A percentile compares a stretch with the other conserved stretches of the same genome.
These are phyloP conservation scores for Dactylellina parvicollis DNA, from an alignment of 2,329 filamentous ascomycete genomes.

Conservation along the genomic window DNA sequence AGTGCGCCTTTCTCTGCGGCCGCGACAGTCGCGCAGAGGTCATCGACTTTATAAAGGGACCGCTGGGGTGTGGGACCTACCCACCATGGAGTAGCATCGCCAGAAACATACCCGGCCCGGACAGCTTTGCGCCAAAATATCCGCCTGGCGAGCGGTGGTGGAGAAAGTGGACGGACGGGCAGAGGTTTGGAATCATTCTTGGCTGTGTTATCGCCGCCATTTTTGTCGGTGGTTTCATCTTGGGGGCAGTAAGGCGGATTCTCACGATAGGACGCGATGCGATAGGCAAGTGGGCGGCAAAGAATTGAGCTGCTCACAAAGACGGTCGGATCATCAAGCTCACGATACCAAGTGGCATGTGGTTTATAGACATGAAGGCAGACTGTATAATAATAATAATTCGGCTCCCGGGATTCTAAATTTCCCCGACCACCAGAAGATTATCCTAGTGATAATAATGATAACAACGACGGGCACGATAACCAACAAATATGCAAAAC, in stretches of 20 bases:
- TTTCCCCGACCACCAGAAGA: neutral
- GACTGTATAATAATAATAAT: too few relatives aligned
- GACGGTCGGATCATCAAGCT: too few relatives aligned
- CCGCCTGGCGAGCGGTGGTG: constrained; percentile 36
- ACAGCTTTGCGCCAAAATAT: constrained; percentile 36
- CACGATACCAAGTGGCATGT: too few relatives aligned
- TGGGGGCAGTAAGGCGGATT: neutral
- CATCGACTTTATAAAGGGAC: constrained; percentile 31
- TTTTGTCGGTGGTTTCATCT: constrained; percentile 17
- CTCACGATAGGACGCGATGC: neutral
- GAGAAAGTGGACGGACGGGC: constrained; percentile 35
- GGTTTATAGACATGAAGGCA: too few relatives aligned
- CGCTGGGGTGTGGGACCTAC: constrained; percentile 32
- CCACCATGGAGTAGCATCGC: constrained; percentile 22
- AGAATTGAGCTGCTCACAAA: neutral
- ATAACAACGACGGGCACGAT: neutral
- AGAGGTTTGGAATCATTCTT: constrained; percentile 46
- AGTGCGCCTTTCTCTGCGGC: constrained; percentile 50
- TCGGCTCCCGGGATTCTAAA: neutral
- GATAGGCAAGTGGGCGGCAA: neutral
- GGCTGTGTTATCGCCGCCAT: constrained; percentile 12
- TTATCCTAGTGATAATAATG: neutral
- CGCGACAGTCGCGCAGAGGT: constrained; percentile 28
- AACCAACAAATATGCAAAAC: neutral
- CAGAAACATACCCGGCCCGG: constrained; percentile 16